Base-by-base conservation (phyloP, 2,329 filamentous ascomycete species). In the Trichoderma brevicompactum region DNA sequence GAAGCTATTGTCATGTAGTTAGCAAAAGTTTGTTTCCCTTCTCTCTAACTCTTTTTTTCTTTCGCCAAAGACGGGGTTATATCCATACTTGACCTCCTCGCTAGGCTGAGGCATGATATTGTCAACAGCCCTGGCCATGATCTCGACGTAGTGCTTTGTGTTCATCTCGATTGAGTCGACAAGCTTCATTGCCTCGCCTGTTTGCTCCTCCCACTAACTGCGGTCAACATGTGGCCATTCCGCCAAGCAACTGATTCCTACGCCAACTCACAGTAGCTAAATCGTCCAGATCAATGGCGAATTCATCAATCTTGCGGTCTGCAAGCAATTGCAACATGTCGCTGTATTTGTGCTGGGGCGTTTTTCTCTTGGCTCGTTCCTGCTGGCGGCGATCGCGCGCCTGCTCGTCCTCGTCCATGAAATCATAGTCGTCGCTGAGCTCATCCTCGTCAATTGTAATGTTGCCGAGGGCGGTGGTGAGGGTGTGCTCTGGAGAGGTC, bases 71-170 rank as follows among this genome's bases (percentile, higher is more conserved):
- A 28, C 9, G 13, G 28, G 9, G n/a, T 7, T 7, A 5, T n/a
- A 38, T 44, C 8, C 87, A 71, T 83, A 92, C 86, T 86, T 94
- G 70, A 94, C 85, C 69, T 97, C 92, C 61, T 83, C 83, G 13
- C 87, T 90, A 46, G 94, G 90, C 68, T 85, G 82, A 0, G 95
- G 95, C 85, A 99, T 88, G 62, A 92, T 85, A 66, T 88, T 90
- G 79, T 99, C 95, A 50, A 97, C 89, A 7, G 95, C 95, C 70
- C 90, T 85, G 2, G 94, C 94, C 66, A 98, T 79, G 66, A 98
- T 86, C 73, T 99, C 95, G 70, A 98, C 89, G 75, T 99, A 99
- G 77, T 97, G 95, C 74, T 95, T 91, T 15, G 95, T 92, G 79
- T 99, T 99, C 70, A 84, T 85, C 80, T 95, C 92, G 72, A 99